A percentile compares a stretch with the other conserved stretches of the same genome.
Evolutionary conservation across 257 asterid genomes (phyloP).

Genomic region (Linaria vulgaris): DNA sequence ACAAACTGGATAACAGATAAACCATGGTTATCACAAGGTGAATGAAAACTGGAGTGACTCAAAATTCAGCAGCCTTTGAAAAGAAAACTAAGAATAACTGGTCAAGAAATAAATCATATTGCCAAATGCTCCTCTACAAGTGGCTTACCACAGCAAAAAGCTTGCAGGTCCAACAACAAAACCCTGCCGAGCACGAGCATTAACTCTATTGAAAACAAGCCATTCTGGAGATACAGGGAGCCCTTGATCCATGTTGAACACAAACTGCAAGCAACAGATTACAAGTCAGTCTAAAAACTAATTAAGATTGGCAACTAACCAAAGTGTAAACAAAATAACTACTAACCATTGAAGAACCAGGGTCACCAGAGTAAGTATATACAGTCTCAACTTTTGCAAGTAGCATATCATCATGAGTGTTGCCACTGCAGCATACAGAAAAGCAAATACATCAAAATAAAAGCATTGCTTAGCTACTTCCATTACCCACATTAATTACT

Average conservation of each 20-base stretch:
- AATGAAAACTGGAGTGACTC: no score
- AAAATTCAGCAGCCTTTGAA: background rate
- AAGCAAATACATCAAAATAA: background rate
- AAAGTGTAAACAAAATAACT: background rate
- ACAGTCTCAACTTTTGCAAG: slow-evolving; percentile 93
- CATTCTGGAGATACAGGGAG: slow-evolving; percentile 79
- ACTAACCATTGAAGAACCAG: slow-evolving; percentile 88
- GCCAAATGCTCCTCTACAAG: background rate
- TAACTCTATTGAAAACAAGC: slow-evolving; percentile 81
- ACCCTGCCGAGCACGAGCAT: slow-evolving; percentile 90
- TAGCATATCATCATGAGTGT: slow-evolving; percentile 79
- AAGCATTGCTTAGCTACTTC: slow-evolving; percentile 16
- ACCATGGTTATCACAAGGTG: slow-evolving; percentile 21
- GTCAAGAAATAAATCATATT: background rate
- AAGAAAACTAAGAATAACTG: slow-evolving; percentile 9
- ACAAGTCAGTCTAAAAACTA: slow-evolving; percentile 13
- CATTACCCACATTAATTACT: slow-evolving; percentile 14
- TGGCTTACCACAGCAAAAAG: slow-evolving; percentile 65
- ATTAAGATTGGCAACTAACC: slow-evolving; percentile 1
- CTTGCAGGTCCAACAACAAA: slow-evolving; percentile 68
- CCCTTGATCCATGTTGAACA: slow-evolving; percentile 92
- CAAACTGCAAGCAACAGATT: slow-evolving; percentile 55
- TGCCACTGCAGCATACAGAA: slow-evolving; percentile 66
- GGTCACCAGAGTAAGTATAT: slow-evolving; percentile 83
- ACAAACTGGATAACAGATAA: slow-evolving; percentile 48